Conservation (phyloP, 495 filamentous ascomycete genomes). For the Daldinia grandis region DNA sequence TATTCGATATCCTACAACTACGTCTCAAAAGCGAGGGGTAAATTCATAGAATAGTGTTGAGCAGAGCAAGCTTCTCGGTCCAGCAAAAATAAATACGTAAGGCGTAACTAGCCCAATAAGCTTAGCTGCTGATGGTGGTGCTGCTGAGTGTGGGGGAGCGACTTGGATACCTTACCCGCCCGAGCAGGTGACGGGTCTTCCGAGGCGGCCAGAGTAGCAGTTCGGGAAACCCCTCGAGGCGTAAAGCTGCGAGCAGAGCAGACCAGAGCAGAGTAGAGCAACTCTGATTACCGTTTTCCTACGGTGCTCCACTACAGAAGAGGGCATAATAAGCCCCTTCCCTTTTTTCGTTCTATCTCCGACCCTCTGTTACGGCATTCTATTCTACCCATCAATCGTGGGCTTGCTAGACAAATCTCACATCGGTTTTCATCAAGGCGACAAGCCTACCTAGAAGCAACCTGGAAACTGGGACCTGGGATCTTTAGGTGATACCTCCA, state of each 20-base stretch:
- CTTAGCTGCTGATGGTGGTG: constrained; percentile 28
- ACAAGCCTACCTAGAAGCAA: constrained; percentile 12
- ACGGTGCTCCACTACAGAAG: constrained; percentile 32
- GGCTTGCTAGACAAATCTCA: constrained; percentile 20
- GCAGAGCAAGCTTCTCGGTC: constrained; percentile 7
- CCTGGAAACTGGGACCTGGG: constrained; percentile 6
- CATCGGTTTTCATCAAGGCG: constrained; percentile 20
- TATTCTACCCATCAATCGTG: constrained; percentile 28
- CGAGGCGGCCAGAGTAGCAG: constrained; percentile 40
- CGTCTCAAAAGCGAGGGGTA: constrained; percentile 2
- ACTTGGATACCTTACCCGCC: constrained; percentile 36
- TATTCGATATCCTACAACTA: constrained; percentile 2
- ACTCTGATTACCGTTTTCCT: constrained; percentile 24
- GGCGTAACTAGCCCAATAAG: constrained; percentile 31
- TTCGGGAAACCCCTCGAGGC: constrained; percentile 40
- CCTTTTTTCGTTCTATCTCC: constrained; percentile 31
- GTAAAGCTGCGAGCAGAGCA: constrained; percentile 34
- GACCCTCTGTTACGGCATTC: constrained; percentile 25
- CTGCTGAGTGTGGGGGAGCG: constrained; percentile 32
- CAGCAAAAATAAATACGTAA: constrained; percentile 30
- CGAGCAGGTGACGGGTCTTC: constrained; percentile 38
- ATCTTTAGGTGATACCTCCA: constrained; percentile 26
- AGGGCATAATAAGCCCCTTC: constrained; percentile 27
- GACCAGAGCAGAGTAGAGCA: constrained; percentile 6
- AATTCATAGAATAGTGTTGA: constrained; percentile 12